Percentiles rank a stretch among this genome's conserved stretches.
Conservation (phyloP, 2,329 filamentous ascomycete genomes). For the Beauveria rudraprayagi region DNA sequence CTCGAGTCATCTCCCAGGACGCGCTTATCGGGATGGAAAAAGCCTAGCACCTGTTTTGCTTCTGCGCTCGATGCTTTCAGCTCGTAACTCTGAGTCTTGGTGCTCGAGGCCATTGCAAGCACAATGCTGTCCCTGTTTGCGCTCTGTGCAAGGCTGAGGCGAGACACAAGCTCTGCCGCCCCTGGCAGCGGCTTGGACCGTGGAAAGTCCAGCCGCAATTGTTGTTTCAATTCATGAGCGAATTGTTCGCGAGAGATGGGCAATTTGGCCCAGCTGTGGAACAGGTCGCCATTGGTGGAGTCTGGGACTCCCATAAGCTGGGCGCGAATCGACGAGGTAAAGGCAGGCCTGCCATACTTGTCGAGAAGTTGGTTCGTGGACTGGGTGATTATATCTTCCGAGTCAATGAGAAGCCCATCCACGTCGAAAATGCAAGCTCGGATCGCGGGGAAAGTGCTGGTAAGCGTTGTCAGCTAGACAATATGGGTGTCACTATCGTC, state of each 20-base stretch:
- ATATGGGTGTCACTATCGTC: not conserved
- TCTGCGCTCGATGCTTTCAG: slow-evolving; percentile 44
- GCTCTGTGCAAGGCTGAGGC: slow-evolving; percentile 26
- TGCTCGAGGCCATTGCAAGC: slow-evolving; percentile 61
- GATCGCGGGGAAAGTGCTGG: not conserved
- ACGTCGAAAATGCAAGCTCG: slow-evolving; percentile 63
- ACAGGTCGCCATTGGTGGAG: slow-evolving; percentile 42
- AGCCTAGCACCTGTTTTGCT: slow-evolving; percentile 18
- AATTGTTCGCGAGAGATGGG: slow-evolving; percentile 47
- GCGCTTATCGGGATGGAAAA: slow-evolving; percentile 44
- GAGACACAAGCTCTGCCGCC: slow-evolving; percentile 44
- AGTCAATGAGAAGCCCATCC: slow-evolving; percentile 66
- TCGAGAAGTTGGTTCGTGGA: slow-evolving; percentile 55
- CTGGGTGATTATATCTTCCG: slow-evolving; percentile 60
- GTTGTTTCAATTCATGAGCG: slow-evolving; percentile 20
- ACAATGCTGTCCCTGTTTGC: slow-evolving; percentile 30
- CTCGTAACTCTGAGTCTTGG: slow-evolving; percentile 33
- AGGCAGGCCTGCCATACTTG: slow-evolving; percentile 48
- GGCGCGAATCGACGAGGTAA: slow-evolving; percentile 62
- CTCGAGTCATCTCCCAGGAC: slow-evolving; percentile 60
- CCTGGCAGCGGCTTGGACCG: slow-evolving; percentile 54
- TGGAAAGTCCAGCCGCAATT: slow-evolving; percentile 21
- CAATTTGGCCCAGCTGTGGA: slow-evolving; percentile 60
- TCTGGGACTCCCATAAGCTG: slow-evolving; percentile 59
- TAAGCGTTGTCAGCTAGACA: not conserved